Evolutionary conservation across 768 basidiomycete species (phyloP).

Genomic region (Glaciozyma antarctica): DNA sequence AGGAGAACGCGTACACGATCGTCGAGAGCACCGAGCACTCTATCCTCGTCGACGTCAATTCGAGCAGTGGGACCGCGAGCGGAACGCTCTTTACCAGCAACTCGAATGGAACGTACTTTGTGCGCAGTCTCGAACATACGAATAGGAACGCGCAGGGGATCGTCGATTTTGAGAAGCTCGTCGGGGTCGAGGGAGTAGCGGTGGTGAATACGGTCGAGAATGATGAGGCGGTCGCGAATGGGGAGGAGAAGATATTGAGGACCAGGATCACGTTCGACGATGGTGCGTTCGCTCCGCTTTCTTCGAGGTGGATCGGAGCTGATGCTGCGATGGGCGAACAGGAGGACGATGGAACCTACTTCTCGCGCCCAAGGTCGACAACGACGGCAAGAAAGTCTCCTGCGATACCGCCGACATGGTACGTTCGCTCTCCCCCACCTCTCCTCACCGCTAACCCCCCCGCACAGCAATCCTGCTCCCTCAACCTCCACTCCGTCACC

Average conservation of each 20-base stretch:
- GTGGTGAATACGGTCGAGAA: conserved; percentile 81
- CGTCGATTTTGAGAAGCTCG: conserved; percentile 84
- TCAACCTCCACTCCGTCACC: conserved; percentile 90
- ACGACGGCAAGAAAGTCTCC: conserved; percentile 51
- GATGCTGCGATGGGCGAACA: not conserved
- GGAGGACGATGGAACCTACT: conserved; percentile 70
- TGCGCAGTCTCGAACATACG: conserved; percentile 79
- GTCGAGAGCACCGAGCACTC: conserved; percentile 90
- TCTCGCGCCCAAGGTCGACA: conserved; percentile 52
- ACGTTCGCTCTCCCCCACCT: conserved; percentile 6
- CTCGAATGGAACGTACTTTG: conserved; percentile 86
- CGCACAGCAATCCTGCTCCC: conserved; percentile 52
- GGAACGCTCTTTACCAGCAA: conserved; percentile 94
- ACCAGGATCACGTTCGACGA: conserved; percentile 86
- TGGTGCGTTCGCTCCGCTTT: conserved; percentile 40
- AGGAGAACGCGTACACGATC: conserved; percentile 91
- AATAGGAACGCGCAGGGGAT: conserved; percentile 80
- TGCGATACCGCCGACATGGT: conserved; percentile 52
- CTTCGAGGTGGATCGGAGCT: conserved; percentile 19
- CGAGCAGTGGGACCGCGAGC: conserved; percentile 50
- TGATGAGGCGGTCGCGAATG: conserved; percentile 67
- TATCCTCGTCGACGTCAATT: conserved; percentile 83
- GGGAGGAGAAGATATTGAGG: conserved; percentile 62
- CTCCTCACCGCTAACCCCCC: not conserved
- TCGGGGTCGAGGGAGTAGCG: conserved; percentile 71